These are phyloP conservation scores for Pugionium dolabratum DNA, from an alignment of 345 rosid species.

Conservation along the genomic window DNA sequence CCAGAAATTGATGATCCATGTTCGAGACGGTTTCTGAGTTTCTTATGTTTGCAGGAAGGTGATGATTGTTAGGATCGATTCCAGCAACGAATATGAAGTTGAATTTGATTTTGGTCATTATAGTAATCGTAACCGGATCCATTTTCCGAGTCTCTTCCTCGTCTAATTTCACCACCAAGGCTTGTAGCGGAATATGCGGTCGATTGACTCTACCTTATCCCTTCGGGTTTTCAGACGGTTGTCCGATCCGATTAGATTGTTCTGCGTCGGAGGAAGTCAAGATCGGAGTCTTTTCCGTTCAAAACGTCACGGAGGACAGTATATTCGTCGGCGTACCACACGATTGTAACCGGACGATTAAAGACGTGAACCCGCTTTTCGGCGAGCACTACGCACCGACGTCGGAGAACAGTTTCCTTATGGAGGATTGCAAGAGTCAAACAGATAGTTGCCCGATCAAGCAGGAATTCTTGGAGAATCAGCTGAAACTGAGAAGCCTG, in stretches of 20 bases:
- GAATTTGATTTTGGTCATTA: conserved; percentile 18
- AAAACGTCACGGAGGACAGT: conserved; percentile 51
- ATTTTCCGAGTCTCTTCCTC: conserved; percentile 11
- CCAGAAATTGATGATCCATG: conserved; percentile 9
- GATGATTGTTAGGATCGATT: conserved; percentile 22
- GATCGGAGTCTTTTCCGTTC: conserved; percentile 56
- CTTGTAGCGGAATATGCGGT: conserved; percentile 44
- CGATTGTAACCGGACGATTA: conserved; percentile 26
- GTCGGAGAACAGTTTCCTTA: conserved; percentile 52
- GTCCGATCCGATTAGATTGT: conserved; percentile 56
- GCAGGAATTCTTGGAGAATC: conserved; percentile 32
- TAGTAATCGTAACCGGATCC: conserved; percentile 26
- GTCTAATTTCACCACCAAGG: background rate
- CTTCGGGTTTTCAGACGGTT: conserved; percentile 66
- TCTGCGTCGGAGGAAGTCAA: background rate
- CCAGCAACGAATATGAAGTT: conserved; percentile 4
- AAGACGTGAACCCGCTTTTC: conserved; percentile 42
- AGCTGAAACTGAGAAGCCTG: conserved; percentile 21
- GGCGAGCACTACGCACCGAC: conserved; percentile 47
- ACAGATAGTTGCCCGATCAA: conserved; percentile 46
- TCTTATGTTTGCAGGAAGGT: conserved; percentile 22
- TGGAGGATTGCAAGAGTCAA: conserved; percentile 46
- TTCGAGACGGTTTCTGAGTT: conserved; percentile 4
- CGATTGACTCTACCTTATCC: conserved; percentile 48
- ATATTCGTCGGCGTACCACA: conserved; percentile 46